Percentiles rank a stretch among this genome's conserved stretches.
Evolutionary conservation across 2,329 filamentous ascomycete species (phyloP).

Genomic region (Orbilia quercus): DNA sequence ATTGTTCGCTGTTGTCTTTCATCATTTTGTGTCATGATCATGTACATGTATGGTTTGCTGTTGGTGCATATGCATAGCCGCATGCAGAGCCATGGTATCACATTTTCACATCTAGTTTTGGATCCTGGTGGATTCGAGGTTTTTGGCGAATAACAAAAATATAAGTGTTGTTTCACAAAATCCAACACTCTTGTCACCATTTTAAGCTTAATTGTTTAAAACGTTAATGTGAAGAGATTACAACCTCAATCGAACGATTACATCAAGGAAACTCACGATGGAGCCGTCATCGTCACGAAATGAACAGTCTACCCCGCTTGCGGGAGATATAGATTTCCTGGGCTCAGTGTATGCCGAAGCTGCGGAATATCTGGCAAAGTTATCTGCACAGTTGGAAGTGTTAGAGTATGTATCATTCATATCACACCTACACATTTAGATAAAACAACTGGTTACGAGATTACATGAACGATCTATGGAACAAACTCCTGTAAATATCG

Average conservation of each 20-base stretch:
- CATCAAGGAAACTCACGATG: neutral
- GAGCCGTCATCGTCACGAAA: conserved; percentile 6
- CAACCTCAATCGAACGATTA: conserved; percentile 3
- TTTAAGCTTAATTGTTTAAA: conserved; percentile 29
- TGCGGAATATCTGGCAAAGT: conserved; percentile 35
- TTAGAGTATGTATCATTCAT: conserved; percentile 47
- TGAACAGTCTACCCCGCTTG: conserved; percentile 4
- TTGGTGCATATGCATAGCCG: conserved; percentile 4
- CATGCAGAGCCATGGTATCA: too few relatives aligned
- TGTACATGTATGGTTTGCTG: conserved; percentile 2
- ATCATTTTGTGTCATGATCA: neutral
- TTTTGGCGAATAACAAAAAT: neutral
- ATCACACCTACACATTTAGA: too few relatives aligned
- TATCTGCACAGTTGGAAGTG: conserved; percentile 24
- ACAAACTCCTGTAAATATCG: too few relatives aligned
- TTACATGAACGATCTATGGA: too few relatives aligned
- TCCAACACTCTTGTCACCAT: conserved; percentile 21
- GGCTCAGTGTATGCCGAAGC: conserved; percentile 36
- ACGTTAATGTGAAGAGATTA: too few relatives aligned
- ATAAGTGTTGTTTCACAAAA: conserved; percentile 29
- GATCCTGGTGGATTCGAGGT: too few relatives aligned
- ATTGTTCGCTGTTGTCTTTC: neutral
- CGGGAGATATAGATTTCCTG: conserved; percentile 28
- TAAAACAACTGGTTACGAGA: too few relatives aligned
- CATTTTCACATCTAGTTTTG: too few relatives aligned